phyloP scores from a whole-genome alignment of 257 asterid species.

The Oldenlandia corymbosa region DNA sequence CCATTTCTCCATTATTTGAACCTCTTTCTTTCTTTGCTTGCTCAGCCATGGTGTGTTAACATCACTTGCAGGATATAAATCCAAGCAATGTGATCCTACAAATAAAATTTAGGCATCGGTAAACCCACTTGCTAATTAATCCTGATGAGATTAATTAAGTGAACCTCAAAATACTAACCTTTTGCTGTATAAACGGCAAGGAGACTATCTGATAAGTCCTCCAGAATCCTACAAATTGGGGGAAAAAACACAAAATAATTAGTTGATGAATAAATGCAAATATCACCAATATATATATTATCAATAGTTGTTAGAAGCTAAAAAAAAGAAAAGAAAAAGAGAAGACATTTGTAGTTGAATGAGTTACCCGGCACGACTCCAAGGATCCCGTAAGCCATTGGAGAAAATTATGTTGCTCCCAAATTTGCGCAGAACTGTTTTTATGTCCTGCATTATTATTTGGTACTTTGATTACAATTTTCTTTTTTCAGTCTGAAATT shows the following conservation, averaged over 20 bases:
- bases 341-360: background rate
- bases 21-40: conserved; percentile 12
- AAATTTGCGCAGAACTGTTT: conserved; percentile 33
- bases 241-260: no score
- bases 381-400: conserved; percentile 58
- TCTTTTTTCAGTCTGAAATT: no score
- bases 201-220: conserved; percentile 15
- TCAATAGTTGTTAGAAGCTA: no score
- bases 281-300: no score
- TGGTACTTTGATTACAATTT: no score
- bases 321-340: no score
- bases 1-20: conserved; percentile 14
- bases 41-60: conserved; percentile 18
- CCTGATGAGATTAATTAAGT: no score
- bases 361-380: conserved; percentile 52
- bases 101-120: no score
- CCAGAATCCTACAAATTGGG: conserved; percentile 9
- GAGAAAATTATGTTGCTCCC: conserved; percentile 64
- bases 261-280: no score
- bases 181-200: conserved; percentile 12
- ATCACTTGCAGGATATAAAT: background rate
- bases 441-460: conserved; percentile 36
- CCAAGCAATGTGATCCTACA: conserved; percentile 20
- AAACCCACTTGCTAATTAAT: no score
- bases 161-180: conserved; percentile 9